Conservation (phyloP, 169 alveolate species). For the Plasmodium relictum region DNA sequence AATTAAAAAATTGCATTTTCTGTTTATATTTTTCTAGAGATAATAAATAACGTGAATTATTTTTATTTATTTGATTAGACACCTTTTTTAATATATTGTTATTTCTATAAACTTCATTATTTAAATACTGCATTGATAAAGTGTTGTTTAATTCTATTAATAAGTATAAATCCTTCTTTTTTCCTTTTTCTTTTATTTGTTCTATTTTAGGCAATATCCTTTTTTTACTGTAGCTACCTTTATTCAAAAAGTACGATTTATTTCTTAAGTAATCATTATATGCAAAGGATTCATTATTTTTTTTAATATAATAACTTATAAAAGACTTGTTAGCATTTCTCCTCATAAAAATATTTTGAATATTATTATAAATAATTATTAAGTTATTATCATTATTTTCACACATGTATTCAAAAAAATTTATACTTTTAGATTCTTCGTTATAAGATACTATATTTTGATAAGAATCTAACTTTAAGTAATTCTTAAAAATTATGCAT, state of each 20-base stretch:
- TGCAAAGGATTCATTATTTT: neutral
- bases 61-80: neutral
- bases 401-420: conserved; percentile 71
- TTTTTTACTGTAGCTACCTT: neutral
- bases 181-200: conserved; percentile 6
- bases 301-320: conserved; percentile 12
- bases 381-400: conserved; percentile 63
- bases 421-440: conserved; percentile 40
- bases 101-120: conserved; percentile 42
- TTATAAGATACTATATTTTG: conserved; percentile 61
- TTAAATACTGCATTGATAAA: conserved; percentile 64
- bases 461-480: conserved; percentile 65
- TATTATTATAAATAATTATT: conserved; percentile 57
- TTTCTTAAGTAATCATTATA: conserved; percentile 54
- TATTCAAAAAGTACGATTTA: neutral
- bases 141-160: conserved; percentile 63
- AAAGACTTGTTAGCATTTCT: conserved; percentile 32
- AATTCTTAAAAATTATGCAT: conserved; percentile 72
- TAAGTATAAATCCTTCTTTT: conserved; percentile 29
- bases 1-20: conserved; percentile 74
- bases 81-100: conserved; percentile 5
- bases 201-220: neutral
- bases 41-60: conserved; percentile 19
- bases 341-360: conserved; percentile 57
- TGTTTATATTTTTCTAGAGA: conserved; percentile 65